Conservation (phyloP, 73 alveolate genomes). For the Paramecium octaurelia region DNA sequence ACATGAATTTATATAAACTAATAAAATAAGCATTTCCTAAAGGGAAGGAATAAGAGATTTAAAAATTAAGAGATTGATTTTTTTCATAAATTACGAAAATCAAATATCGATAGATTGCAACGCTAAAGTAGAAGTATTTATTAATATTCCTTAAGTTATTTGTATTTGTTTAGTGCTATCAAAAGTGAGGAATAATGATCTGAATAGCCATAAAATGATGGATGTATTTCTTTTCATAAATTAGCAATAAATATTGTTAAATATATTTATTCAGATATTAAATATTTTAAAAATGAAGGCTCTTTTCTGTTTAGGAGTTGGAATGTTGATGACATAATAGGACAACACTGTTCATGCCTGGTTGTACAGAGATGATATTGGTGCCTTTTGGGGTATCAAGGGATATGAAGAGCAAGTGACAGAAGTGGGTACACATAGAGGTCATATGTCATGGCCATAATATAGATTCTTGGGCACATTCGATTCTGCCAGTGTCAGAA, state of each 20-base stretch:
- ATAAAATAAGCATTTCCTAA: too few relatives aligned
- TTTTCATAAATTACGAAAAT: too few relatives aligned
- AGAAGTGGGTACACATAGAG: slow-evolving; percentile 88
- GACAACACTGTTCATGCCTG: slow-evolving; percentile 60
- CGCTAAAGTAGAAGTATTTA: too few relatives aligned
- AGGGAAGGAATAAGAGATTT: too few relatives aligned
- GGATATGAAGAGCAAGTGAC: slow-evolving; percentile 95
- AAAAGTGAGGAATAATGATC: too few relatives aligned
- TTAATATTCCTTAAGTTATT: too few relatives aligned
- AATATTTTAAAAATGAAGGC: slow-evolving; percentile 44
- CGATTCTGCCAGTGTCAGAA: slow-evolving; percentile 87
- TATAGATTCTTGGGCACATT: slow-evolving; percentile 85
- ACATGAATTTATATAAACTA: too few relatives aligned
- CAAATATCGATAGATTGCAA: too few relatives aligned
- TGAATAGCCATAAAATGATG: not conserved
- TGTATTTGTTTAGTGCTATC: too few relatives aligned
- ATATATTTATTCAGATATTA: slow-evolving; percentile 10
- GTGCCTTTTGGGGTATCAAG: slow-evolving; percentile 91
- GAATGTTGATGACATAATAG: slow-evolving; percentile 11
- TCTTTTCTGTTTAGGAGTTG: slow-evolving; percentile 44
- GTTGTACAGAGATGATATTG: slow-evolving; percentile 94
- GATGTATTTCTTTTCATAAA: not conserved
- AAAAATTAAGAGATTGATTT: too few relatives aligned
- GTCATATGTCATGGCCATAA: slow-evolving; percentile 91
- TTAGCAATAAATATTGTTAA: not conserved